Conservation (phyloP, 805 yeast genomes). For the Saturnispora galanensis region DNA sequence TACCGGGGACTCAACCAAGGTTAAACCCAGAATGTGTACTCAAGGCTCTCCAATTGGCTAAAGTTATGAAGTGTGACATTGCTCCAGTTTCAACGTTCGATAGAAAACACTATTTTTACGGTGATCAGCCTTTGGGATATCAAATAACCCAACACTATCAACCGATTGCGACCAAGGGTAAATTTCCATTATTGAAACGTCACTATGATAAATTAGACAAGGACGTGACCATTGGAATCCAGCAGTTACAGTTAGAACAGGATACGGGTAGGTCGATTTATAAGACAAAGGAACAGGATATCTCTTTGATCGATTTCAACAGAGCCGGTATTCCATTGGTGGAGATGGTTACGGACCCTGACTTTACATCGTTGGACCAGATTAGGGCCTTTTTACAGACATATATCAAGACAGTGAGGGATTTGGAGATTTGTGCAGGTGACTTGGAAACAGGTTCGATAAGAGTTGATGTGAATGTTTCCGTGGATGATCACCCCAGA, state of each 20-base stretch:
- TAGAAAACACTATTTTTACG: slow-evolving; percentile 91
- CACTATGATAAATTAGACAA: slow-evolving; percentile 40
- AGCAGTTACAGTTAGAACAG: slow-evolving; percentile 86
- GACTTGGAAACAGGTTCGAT: slow-evolving; percentile 92
- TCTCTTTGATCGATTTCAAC: slow-evolving; percentile 60
- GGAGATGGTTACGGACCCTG: slow-evolving; percentile 88
- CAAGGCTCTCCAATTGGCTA: slow-evolving; percentile 63
- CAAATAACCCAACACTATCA: slow-evolving; percentile 85
- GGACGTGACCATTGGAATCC: slow-evolving; percentile 46
- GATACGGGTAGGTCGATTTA: slow-evolving; percentile 82
- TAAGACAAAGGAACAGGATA: slow-evolving; percentile 25
- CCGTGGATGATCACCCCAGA: slow-evolving; percentile 59
- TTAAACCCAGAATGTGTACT: slow-evolving; percentile 66
- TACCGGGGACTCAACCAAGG: slow-evolving; percentile 89
- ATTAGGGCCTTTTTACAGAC: slow-evolving; percentile 74
- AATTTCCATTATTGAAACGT: slow-evolving; percentile 34
- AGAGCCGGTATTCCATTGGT: slow-evolving; percentile 80
- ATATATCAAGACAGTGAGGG: slow-evolving; percentile 61
- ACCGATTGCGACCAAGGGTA: slow-evolving; percentile 71
- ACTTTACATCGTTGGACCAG: slow-evolving; percentile 55
- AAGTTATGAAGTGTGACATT: slow-evolving; percentile 54
- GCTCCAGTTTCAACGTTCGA: slow-evolving; percentile 61
- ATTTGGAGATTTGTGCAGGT: slow-evolving; percentile 70
- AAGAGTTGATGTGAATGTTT: slow-evolving; percentile 90
- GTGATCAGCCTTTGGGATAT: slow-evolving; percentile 93